phyloP scores from a whole-genome alignment of 768 basidiomycete species.

The Jaapia argillacea region DNA sequence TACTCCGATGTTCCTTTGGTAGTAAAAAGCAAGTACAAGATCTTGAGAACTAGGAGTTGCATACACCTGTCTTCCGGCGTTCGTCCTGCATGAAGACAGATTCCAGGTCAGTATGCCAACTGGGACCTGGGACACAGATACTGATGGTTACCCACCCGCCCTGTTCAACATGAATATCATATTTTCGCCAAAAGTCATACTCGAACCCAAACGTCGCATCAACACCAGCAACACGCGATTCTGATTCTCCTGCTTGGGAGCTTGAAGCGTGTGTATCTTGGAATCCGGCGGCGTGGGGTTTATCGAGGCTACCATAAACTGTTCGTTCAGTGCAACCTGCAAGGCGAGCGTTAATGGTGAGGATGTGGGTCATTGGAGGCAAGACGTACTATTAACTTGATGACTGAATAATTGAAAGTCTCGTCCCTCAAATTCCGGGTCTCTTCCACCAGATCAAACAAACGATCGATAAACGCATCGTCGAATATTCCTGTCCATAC shows the following conservation, averaged over 20 bases:
- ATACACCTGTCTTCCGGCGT: constrained; percentile 89
- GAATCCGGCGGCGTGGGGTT: constrained; percentile 16
- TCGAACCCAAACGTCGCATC: constrained; percentile 74
- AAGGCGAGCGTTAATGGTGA: constrained; percentile 5
- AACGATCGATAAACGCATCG: constrained; percentile 75
- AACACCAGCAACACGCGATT: constrained; percentile 82
- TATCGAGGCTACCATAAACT: constrained; percentile 91
- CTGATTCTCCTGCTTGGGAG: constrained; percentile 27
- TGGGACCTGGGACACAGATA: neutral
- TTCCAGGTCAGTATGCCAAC: neutral
- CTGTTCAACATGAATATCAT: constrained; percentile 99
- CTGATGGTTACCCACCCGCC: constrained; percentile 62
- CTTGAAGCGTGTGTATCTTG: constrained; percentile 6
- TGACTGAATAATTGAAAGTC: constrained; percentile 88
- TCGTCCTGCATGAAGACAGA: too few relatives aligned
- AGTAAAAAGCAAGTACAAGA: constrained; percentile 91
- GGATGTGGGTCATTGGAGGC: neutral
- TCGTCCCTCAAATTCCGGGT: constrained; percentile 86
- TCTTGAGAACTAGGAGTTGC: constrained; percentile 89
- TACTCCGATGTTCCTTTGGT: constrained; percentile 89
- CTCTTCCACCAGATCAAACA: constrained; percentile 91
- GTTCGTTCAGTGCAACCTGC: constrained; percentile 90
- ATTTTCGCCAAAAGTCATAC: constrained; percentile 95
- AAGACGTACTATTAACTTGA: constrained; percentile 77
- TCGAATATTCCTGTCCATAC: constrained; percentile 55